A percentile compares a stretch with the other conserved stretches of the same genome.
phyloP scores from a whole-genome alignment of 83 land plant genomes.

The Picea abies region DNA sequence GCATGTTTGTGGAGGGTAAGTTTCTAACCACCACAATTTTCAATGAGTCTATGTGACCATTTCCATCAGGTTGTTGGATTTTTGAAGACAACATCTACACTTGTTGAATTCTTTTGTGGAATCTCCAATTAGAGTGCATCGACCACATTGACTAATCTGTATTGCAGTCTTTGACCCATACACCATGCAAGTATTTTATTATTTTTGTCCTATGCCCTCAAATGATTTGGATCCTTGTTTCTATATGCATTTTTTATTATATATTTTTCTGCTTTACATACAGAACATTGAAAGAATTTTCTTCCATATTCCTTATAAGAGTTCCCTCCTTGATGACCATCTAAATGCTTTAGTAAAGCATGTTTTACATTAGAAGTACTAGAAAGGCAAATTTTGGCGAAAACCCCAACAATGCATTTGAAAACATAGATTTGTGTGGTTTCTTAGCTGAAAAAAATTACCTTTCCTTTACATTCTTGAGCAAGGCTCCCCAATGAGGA shows the following conservation, averaged over 20 bases:
- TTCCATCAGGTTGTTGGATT: no score
- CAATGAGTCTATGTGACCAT: no score
- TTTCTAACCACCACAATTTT: no score
- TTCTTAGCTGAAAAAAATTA: constrained; percentile 37
- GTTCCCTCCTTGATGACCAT: not conserved
- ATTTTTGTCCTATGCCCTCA: not conserved
- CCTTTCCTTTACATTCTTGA: constrained; percentile 74
- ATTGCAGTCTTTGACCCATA: no score
- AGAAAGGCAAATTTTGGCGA: not conserved
- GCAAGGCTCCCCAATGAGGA: constrained; percentile 71
- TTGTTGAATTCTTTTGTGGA: no score
- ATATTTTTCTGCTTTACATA: not conserved
- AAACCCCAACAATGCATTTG: not conserved
- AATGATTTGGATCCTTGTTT: not conserved
- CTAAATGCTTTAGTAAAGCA: not conserved
- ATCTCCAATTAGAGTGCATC: no score
- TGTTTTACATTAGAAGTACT: not conserved
- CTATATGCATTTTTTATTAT: not conserved
- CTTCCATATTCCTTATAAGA: constrained; percentile 2
- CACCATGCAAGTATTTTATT: no score
- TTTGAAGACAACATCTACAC: no score
- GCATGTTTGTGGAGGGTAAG: no score
- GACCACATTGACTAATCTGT: no score
- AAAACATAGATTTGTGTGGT: constrained; percentile 58
- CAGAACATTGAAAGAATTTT: not conserved